Evolutionary conservation across 2,329 filamentous ascomycete species (phyloP).

Genomic region (Eurotiales sp.): DNA sequence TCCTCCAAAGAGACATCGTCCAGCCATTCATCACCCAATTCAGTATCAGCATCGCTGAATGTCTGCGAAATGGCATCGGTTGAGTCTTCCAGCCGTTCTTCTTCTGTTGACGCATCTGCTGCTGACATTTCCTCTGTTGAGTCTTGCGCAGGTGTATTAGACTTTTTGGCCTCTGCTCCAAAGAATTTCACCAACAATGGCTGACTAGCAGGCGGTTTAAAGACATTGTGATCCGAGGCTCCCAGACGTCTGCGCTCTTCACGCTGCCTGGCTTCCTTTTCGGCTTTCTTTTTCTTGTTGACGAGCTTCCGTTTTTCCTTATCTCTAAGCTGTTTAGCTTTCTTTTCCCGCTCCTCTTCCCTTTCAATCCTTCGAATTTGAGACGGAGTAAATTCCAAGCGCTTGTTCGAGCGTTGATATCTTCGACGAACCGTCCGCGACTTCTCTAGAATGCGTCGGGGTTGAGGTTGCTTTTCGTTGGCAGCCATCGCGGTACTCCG

Average conservation of each 20-base stretch:
- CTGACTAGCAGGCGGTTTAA: constrained; percentile 31
- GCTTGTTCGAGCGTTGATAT: constrained; percentile 37
- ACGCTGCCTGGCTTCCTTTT: constrained; percentile 31
- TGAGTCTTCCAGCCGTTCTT: neutral
- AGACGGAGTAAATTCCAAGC: constrained; percentile 31
- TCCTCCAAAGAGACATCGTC: neutral
- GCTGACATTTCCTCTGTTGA: too few relatives aligned
- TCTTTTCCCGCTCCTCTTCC: constrained; percentile 38
- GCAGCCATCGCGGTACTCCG: constrained; percentile 25
- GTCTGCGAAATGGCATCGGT: neutral
- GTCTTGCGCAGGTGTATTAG: too few relatives aligned
- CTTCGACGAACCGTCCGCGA: constrained; percentile 36
- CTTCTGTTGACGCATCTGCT: neutral
- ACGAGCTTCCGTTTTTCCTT: constrained; percentile 31
- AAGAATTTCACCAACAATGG: constrained; percentile 31
- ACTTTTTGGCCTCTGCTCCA: constrained; percentile 19
- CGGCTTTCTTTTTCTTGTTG: constrained; percentile 33
- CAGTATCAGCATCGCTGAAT: constrained; percentile 8
- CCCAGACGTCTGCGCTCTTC: constrained; percentile 32
- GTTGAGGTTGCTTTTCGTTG: constrained; percentile 15
- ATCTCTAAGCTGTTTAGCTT: constrained; percentile 37
- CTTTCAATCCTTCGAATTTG: constrained; percentile 38
- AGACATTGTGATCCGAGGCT: constrained; percentile 27
- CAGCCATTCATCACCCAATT: constrained; percentile 13
- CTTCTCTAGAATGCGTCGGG: constrained; percentile 34